Conservation (phyloP, 306 rosid species). For the Hylodesmum podocarpum region DNA sequence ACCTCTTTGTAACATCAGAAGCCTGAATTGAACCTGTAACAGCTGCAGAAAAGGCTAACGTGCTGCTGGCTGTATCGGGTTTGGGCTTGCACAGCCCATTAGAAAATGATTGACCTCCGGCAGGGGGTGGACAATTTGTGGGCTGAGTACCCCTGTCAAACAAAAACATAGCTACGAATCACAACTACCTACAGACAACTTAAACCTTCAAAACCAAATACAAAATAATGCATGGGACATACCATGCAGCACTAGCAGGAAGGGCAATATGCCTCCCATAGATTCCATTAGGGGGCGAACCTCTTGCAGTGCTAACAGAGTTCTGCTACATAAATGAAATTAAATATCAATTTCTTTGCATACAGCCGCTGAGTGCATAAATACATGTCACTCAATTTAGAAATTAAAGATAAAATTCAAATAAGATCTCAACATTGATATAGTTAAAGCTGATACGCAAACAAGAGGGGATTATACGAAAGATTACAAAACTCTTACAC, state of each 20-base stretch:
- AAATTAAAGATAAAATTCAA: neutral
- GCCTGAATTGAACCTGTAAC: constrained; percentile 51
- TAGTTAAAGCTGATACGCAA: neutral
- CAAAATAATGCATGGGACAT: constrained; percentile 27
- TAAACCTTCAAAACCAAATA: constrained; percentile 24
- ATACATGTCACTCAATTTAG: neutral
- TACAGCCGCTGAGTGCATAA: neutral
- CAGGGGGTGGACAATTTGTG: constrained; percentile 54
- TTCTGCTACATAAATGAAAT: constrained; percentile 47
- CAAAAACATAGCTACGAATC: neutral
- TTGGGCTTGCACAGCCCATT: constrained; percentile 63
- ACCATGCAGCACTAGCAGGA: constrained; percentile 88
- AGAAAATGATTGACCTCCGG: constrained; percentile 45
- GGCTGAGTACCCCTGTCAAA: constrained; percentile 74
- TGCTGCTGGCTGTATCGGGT: constrained; percentile 49
- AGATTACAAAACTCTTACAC: constrained; percentile 53
- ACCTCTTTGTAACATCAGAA: constrained; percentile 57
- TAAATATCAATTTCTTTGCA: constrained; percentile 18
- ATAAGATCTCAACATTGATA: neutral
- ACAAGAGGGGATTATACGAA: neutral
- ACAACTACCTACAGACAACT: constrained; percentile 16
- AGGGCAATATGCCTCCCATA: constrained; percentile 66
- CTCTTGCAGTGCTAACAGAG: constrained; percentile 46
- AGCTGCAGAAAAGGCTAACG: constrained; percentile 59
- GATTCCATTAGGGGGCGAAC: constrained; percentile 85